phyloP scores from a whole-genome alignment of 768 basidiomycete genomes.

The Trametes villosa region DNA sequence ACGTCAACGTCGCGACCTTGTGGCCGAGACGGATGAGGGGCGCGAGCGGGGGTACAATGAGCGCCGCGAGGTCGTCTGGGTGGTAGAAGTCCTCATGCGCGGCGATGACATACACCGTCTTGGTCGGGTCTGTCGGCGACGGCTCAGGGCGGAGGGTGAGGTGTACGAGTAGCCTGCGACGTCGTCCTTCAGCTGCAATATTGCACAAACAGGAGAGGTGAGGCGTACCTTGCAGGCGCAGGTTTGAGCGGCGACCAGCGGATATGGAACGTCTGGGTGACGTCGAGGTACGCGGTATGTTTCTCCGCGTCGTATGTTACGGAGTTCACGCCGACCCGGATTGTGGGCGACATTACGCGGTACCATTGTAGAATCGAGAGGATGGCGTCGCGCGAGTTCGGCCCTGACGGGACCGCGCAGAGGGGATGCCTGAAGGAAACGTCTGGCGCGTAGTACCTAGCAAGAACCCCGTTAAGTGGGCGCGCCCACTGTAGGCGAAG shows the following conservation, averaged over 20 bases:
- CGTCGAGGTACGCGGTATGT: slow-evolving; percentile 52
- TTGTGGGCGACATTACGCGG: slow-evolving; percentile 60
- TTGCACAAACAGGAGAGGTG: not conserved
- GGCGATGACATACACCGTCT: slow-evolving; percentile 49
- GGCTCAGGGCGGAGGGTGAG: slow-evolving; percentile 46
- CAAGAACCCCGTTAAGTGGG: not conserved
- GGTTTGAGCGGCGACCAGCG: slow-evolving; percentile 50
- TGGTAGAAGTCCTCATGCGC: slow-evolving; percentile 65
- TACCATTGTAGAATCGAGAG: slow-evolving; percentile 70
- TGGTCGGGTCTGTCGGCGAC: slow-evolving; percentile 32
- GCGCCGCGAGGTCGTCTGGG: slow-evolving; percentile 53
- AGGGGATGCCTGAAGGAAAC: slow-evolving; percentile 64
- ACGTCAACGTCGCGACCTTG: slow-evolving; percentile 27
- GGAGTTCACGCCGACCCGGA: slow-evolving; percentile 47
- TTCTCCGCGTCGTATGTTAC: slow-evolving; percentile 52
- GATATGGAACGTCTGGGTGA: slow-evolving; percentile 57
- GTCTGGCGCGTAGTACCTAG: slow-evolving; percentile 55
- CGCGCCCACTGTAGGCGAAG: not conserved
- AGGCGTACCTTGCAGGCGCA: slow-evolving; percentile 48
- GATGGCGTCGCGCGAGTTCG: slow-evolving; percentile 57
- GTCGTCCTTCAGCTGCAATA: not conserved
- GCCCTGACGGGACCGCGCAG: slow-evolving; percentile 49
- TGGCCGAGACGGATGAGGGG: slow-evolving; percentile 43
- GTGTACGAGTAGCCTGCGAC: slow-evolving; percentile 49
- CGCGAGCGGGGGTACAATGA: slow-evolving; percentile 47